Percentiles rank a stretch among this genome's conserved stretches.
Evolutionary conservation across 2,329 filamentous ascomycete genomes (phyloP).

Genomic region (Lizonia empirigonia): DNA sequence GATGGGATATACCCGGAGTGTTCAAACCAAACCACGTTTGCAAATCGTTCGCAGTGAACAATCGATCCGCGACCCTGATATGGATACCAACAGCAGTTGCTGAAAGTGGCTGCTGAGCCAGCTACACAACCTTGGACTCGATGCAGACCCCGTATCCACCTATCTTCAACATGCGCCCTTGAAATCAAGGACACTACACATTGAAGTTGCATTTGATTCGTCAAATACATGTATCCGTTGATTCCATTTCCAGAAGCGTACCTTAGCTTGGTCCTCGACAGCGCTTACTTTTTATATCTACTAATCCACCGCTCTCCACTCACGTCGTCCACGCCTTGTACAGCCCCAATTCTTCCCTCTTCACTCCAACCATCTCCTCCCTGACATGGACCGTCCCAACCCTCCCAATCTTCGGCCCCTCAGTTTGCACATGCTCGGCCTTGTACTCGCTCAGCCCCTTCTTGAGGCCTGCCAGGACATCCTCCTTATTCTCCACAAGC

Average conservation of each 20-base stretch:
- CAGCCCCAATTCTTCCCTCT: conserved; percentile 45
- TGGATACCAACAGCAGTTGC: no score
- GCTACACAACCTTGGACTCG: no score
- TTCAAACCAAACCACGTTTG: not conserved
- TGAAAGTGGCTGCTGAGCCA: no score
- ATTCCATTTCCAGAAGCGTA: no score
- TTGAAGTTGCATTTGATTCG: no score
- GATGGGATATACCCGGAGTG: conserved; percentile 16
- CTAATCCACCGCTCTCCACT: not conserved
- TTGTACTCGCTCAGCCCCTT: conserved; percentile 71
- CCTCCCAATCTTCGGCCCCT: conserved; percentile 58
- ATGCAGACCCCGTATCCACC: no score
- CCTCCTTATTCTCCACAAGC: conserved; percentile 73
- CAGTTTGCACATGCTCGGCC: conserved; percentile 42
- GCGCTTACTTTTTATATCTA: not conserved
- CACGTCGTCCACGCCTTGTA: conserved; percentile 50
- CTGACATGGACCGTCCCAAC: conserved; percentile 72
- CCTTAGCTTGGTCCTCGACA: no score
- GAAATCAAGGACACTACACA: no score
- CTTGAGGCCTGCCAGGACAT: conserved; percentile 65
- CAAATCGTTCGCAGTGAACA: not conserved
- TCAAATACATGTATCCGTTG: no score
- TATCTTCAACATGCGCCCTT: not conserved
- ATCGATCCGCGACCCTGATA: no score
- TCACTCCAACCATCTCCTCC: conserved; percentile 73